phyloP scores from a whole-genome alignment of 192 early-diverging fungal species.

The Coemansia interrupta region DNA sequence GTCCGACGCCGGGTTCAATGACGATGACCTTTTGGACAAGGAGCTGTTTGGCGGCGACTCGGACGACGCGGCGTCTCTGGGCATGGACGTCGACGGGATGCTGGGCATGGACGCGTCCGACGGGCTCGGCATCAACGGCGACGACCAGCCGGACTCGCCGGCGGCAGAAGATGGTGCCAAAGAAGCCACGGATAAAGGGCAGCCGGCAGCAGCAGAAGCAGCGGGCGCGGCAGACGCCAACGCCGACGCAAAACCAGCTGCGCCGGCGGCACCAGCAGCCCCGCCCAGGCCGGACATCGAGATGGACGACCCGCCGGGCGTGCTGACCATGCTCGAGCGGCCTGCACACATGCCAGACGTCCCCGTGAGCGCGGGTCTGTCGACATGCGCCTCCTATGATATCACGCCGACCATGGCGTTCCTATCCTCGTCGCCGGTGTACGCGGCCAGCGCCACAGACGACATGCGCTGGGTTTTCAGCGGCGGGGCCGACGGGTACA shows the following conservation, averaged over 20 bases:
- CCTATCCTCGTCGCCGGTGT: slow-evolving; percentile 56
- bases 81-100: slow-evolving; percentile 48
- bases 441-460: slow-evolving; percentile 62
- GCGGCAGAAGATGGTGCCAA: not conserved
- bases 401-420: slow-evolving; percentile 41
- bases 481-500: slow-evolving; percentile 89
- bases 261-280: not conserved
- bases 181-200: not conserved
- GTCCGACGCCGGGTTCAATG: slow-evolving; percentile 42
- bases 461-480: slow-evolving; percentile 81
- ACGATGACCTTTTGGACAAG: slow-evolving; percentile 44
- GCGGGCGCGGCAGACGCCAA: too few species aligned
- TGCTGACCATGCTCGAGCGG: slow-evolving; percentile 20
- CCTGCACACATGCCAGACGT: slow-evolving; percentile 9
- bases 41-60: slow-evolving; percentile 53
- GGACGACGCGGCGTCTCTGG: slow-evolving; percentile 26
- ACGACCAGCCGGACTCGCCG: not conserved
- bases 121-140: slow-evolving; percentile 8
- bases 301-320: slow-evolving; percentile 41
- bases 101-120: slow-evolving; percentile 26
- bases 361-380: not conserved
- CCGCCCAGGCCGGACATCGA: slow-evolving; percentile 30
- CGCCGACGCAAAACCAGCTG: not conserved
- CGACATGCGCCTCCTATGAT: slow-evolving; percentile 19
- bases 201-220: too few species aligned